phyloP scores from a whole-genome alignment of 2,329 filamentous ascomycete species.

The Graphilbum ipis-grandicollis region DNA sequence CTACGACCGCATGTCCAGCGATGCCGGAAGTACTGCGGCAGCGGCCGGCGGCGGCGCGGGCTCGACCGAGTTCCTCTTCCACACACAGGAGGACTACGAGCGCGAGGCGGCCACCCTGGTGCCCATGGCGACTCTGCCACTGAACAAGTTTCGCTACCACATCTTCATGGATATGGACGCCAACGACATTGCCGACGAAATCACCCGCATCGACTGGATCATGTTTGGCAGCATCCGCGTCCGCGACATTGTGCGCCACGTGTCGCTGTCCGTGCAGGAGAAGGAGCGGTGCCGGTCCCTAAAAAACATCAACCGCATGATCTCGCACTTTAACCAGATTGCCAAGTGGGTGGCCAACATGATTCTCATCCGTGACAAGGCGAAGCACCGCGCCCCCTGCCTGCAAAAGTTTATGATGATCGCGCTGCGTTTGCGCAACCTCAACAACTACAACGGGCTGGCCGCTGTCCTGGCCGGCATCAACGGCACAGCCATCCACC shows the following conservation, averaged over 20 bases:
- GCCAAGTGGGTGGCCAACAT: conserved; percentile 71
- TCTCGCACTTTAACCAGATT: conserved; percentile 77
- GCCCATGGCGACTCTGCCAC: conserved; percentile 47
- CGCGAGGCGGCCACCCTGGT: conserved; percentile 56
- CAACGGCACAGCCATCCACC: conserved; percentile 72
- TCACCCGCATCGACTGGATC: conserved; percentile 94
- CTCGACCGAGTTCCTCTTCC: conserved; percentile 30
- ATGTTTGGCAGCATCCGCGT: conserved; percentile 94
- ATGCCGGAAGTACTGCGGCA: conserved; percentile 4
- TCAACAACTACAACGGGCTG: conserved; percentile 95
- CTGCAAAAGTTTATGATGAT: conserved; percentile 93
- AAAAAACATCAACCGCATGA: conserved; percentile 85
- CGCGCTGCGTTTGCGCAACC: conserved; percentile 64
- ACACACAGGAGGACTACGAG: conserved; percentile 64
- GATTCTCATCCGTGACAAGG: conserved; percentile 80
- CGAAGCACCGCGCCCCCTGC: conserved; percentile 82
- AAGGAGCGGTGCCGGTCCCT: conserved; percentile 63
- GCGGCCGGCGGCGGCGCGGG: no score
- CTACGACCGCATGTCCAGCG: conserved; percentile 22
- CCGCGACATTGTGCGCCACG: conserved; percentile 81
- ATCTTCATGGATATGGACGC: conserved; percentile 76
- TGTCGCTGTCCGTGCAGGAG: conserved; percentile 54
- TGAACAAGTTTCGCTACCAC: conserved; percentile 79
- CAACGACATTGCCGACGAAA: conserved; percentile 73
- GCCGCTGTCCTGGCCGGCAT: conserved; percentile 90